Evolutionary conservation across 306 rosid species (phyloP).

Genomic region (Quercus alba): DNA sequence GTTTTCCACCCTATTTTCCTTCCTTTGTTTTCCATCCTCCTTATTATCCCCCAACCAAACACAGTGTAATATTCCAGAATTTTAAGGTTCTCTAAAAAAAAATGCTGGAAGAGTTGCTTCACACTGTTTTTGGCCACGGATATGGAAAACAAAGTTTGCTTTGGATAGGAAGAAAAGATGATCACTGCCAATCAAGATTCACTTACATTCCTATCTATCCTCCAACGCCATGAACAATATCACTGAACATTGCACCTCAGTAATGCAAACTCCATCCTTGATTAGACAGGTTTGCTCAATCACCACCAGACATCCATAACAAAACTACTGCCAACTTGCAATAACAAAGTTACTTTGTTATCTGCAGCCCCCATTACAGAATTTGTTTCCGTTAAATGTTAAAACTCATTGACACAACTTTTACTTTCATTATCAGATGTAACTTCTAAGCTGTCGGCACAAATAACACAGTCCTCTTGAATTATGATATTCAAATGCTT

Average conservation of each 20-base stretch:
- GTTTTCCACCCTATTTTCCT: too few relatives aligned
- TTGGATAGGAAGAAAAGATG: neutral
- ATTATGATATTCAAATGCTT: neutral
- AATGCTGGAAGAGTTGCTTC: neutral
- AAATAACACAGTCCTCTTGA: neutral
- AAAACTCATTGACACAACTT: neutral
- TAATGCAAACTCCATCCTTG: neutral
- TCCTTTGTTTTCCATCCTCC: too few relatives aligned
- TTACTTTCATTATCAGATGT: neutral
- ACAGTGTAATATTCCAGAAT: neutral
- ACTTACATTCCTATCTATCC: neutral
- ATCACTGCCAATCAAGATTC: neutral
- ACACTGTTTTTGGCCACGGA: neutral
- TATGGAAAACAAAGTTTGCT: neutral
- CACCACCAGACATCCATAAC: neutral
- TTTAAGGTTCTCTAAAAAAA: too few relatives aligned
- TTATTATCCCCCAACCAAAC: too few relatives aligned
- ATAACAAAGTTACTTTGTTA: neutral
- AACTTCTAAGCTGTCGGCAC: neutral
- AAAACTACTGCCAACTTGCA: neutral
- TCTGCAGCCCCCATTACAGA: neutral
- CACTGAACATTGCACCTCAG: neutral
- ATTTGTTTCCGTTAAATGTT: too few relatives aligned
- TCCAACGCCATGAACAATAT: neutral
- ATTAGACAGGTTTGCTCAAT: neutral